Percentiles rank a stretch among this genome's conserved stretches.
Conservation (phyloP, 768 basidiomycete species). For the Hypholoma fasciculare region DNA sequence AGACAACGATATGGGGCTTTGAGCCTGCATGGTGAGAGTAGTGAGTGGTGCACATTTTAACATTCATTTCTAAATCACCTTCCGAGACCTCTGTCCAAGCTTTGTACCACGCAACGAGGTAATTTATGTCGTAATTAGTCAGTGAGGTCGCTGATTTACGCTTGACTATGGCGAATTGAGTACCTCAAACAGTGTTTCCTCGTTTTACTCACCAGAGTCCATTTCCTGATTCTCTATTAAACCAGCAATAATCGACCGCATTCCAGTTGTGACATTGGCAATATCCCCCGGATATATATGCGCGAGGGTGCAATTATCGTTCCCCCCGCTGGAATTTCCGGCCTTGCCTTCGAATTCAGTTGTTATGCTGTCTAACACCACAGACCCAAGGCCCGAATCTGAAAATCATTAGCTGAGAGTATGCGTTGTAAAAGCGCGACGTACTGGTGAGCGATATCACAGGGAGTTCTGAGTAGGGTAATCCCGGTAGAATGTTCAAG, state of each 20-base stretch:
- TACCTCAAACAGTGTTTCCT: neutral
- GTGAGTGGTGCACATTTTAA: neutral
- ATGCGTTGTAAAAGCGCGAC: constrained; percentile 12
- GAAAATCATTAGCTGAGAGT: neutral
- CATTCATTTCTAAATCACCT: constrained; percentile 18
- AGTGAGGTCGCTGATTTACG: constrained; percentile 51
- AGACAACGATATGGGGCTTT: constrained; percentile 46
- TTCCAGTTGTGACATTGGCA: constrained; percentile 46
- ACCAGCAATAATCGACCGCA: constrained; percentile 55
- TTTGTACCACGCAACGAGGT: constrained; percentile 62
- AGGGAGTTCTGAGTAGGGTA: constrained; percentile 2
- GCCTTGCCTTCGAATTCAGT: constrained; percentile 30
- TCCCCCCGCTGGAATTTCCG: constrained; percentile 7
- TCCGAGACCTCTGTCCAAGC: constrained; percentile 32
- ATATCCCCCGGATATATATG: constrained; percentile 65
- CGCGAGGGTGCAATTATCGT: constrained; percentile 17
- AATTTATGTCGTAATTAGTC: constrained; percentile 60
- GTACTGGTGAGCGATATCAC: constrained; percentile 33
- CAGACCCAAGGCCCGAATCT: constrained; percentile 47
- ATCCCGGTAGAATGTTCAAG: neutral
- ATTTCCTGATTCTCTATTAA: constrained; percentile 43
- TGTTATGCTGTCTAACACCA: constrained; percentile 47
- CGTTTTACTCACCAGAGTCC: constrained; percentile 21
- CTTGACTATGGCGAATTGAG: constrained; percentile 28
- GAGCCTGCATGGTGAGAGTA: constrained; percentile 6